Evolutionary conservation across 164 flowering plant species (phyloP), one percentile per base, ranked within the genome.

Genomic region (Macadamia tetraphylla): DNA sequence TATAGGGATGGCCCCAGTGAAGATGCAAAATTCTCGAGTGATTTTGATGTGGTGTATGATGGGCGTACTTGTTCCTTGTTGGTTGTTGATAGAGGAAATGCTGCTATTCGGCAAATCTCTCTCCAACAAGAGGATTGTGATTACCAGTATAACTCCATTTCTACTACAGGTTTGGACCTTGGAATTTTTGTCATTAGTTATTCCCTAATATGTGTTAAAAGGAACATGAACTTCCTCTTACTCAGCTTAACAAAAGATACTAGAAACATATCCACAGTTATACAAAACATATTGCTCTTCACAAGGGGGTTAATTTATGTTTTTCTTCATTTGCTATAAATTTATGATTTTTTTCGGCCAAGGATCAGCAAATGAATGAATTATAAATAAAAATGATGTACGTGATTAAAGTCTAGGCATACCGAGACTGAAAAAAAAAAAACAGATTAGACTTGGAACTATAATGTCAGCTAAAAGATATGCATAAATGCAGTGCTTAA

Each of bases 1-100:
- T 92, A 82, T 71, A 83, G 88, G 58, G 99, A 92, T 82, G 99
- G 99, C 42, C 97, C 99, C 8, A 86, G 99, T 78, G 99, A 95
- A 74, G 91, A 92, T 82, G 97, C 99, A 17, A 84, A 89, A 79
- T 95, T 95, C 76, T 95, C 98, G 10, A 80, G 65, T 76, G 96
- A 92, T 82, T 95, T 95, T 79, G 98, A 92, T 77, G 86, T 95
- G 72, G 78, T 95, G 14, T 95, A 90, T 83, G 81, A 85, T 66
- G 81, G 83, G 40, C 82, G 85, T 7, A 90, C 96, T 55, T 95
- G 99, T 78, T 92, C 98, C 17, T 76, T 95, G 70, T 73, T 95
- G 69, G 99, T 95, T 72, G 73, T 92, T 75, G 99, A 95, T 67
- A 73, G 98, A 81, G 98, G 99, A 67, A 92, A 95, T 84, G 99